These are phyloP conservation scores for Tubosaeta brunneosetosa DNA, from an alignment of 768 basidiomycete genomes.

Conservation along the genomic window DNA sequence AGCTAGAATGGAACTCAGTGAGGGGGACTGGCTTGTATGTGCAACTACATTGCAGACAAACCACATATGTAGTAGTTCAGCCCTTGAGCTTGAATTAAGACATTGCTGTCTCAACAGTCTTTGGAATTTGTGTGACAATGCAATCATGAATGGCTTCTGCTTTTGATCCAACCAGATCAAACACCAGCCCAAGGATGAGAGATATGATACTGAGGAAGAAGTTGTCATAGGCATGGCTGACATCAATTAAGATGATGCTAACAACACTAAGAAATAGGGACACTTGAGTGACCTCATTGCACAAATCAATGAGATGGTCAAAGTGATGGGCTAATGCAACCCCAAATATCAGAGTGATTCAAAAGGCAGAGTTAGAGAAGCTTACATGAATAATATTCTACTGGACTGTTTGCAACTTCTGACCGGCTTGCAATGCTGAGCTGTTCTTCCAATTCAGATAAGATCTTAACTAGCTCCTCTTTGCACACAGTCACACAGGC, in stretches of 20 bases:
- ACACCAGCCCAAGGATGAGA: conserved; percentile 9
- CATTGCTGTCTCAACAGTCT: background rate
- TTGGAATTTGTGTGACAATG: background rate
- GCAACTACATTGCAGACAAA: background rate
- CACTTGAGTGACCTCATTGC: conserved; percentile 16
- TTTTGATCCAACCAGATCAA: background rate
- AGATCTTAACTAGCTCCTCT: too few species aligned
- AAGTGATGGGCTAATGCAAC: conserved; percentile 4
- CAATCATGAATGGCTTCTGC: background rate
- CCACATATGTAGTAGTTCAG: background rate
- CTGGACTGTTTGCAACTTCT: too few species aligned
- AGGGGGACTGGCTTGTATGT: background rate
- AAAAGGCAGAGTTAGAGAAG: too few species aligned
- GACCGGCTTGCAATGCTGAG: too few species aligned
- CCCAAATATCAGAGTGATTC: too few species aligned
- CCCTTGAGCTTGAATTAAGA: background rate
- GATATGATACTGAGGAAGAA: conserved; percentile 17
- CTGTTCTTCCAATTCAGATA: too few species aligned
- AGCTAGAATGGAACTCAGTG: background rate
- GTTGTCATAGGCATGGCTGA: conserved; percentile 8
- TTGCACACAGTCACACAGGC: too few species aligned
- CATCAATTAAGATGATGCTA: conserved; percentile 12
- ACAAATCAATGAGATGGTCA: conserved; percentile 1
- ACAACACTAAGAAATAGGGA: conserved; percentile 20
- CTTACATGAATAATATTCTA: too few species aligned